Conservation (phyloP, 2,329 filamentous ascomycete species). For the Calycina herbarum region DNA sequence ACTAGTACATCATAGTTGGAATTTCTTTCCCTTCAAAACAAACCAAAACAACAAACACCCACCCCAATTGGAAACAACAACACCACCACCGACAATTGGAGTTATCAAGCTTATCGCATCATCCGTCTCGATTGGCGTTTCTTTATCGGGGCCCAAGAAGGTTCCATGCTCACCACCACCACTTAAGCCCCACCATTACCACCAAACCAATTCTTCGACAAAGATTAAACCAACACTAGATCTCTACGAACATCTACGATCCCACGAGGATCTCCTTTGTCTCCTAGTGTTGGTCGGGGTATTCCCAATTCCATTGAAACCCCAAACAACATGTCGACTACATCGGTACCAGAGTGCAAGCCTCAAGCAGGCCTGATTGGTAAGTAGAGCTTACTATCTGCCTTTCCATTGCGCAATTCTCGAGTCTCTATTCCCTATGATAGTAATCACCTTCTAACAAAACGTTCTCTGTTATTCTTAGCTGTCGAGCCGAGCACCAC, state of each 20-base stretch:
- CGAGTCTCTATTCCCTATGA: neutral
- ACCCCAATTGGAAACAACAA: too few species aligned
- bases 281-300: neutral
- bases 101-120: neutral
- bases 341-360: slow-evolving; percentile 22
- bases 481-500: neutral
- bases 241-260: neutral
- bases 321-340: slow-evolving; percentile 22
- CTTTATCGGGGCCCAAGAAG: slow-evolving; percentile 7
- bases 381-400: slow-evolving; percentile 29
- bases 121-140: slow-evolving; percentile 14
- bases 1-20: neutral
- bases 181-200: slow-evolving; percentile 7
- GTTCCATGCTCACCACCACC: slow-evolving; percentile 1
- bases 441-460: neutral
- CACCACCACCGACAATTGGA: too few species aligned
- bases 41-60: neutral
- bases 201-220: neutral
- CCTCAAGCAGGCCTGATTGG: slow-evolving; percentile 25
- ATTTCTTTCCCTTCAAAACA: neutral
- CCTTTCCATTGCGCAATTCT: neutral
- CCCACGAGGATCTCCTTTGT: neutral
- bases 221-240: neutral
- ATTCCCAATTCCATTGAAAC: neutral
- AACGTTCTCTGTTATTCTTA: neutral